These are phyloP conservation scores for Coemansia sp. DNA, from an alignment of 192 early-diverging fungal species.

Conservation along the genomic window DNA sequence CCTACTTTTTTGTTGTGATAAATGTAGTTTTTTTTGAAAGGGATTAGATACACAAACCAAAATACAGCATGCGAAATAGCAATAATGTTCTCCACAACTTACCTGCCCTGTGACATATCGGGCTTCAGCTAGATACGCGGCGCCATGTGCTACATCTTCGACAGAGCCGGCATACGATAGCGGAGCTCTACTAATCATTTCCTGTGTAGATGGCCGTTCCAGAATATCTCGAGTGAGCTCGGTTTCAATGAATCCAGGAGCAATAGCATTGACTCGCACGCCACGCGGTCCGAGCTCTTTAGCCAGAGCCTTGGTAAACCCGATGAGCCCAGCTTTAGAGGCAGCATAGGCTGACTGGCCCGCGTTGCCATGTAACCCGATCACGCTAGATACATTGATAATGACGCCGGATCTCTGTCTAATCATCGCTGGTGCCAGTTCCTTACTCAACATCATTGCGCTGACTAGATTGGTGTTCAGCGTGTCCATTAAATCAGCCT, in stretches of 20 bases:
- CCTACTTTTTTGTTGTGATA: conserved; percentile 8
- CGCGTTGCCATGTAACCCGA: conserved; percentile 60
- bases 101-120: conserved; percentile 49
- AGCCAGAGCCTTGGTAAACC: conserved; percentile 83
- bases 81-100: not conserved
- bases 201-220: conserved; percentile 13
- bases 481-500: conserved; percentile 57
- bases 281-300: conserved; percentile 73
- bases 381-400: conserved; percentile 83
- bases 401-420: conserved; percentile 59
- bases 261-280: conserved; percentile 80
- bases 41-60: not conserved
- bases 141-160: conserved; percentile 46
- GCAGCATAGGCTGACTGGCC: conserved; percentile 74
- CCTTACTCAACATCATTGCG: conserved; percentile 63
- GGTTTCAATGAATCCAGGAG: conserved; percentile 87
- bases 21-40: not conserved
- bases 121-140: conserved; percentile 36
- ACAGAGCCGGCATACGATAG: conserved; percentile 17
- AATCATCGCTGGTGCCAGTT: conserved; percentile 27
- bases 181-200: conserved; percentile 32
- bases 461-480: conserved; percentile 74
- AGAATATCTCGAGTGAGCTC: conserved; percentile 29
- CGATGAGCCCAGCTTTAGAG: conserved; percentile 83
- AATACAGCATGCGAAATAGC: not conserved